Evolutionary conservation across 2,329 filamentous ascomycete species (phyloP), one percentile per base, ranked within the genome.

Genomic region (Fusarium tupiense): DNA sequence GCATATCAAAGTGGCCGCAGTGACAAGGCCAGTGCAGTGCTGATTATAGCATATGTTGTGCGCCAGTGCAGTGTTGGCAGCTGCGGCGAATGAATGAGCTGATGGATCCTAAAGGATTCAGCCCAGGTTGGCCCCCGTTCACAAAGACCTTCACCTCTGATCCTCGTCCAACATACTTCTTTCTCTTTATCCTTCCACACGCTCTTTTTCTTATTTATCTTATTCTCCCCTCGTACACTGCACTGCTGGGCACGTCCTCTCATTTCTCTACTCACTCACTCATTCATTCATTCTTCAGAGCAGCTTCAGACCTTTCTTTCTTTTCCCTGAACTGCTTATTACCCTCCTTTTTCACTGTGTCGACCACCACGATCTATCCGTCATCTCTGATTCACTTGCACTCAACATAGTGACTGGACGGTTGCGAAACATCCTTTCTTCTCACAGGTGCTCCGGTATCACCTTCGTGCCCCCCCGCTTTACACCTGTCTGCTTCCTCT

Each of bases 241-340:
- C 67, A 71, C 71, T 74, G 82, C 80, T 82, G 79, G 80, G 79
- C 81, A 82, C 78, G 75, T 82, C 77, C 81, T 79, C 73, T 82
- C 80, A 66, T 82, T 67, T 44, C 53, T 77, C 35, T 40, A 61
- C 41, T 52, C 19, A 67, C 41, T 52, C 19, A 67, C 37, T 61
- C 54, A 58, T 47, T 69, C 41, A 69, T 69, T 66, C 41, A 69
- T 70, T 66, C 68, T 68, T 52, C 49, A 58, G 66, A 71, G 50
- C 75, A 74, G 76, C 50, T 67, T 59, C 62, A 61, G 67, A 72
- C 72, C 70, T 40, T 64, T 70, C 66, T 12, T 50, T 70, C 66
- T 12, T 50, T 70, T 70, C 46, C 44, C 66, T 64, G 63, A 74
- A 71, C 74, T 79, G 75, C 78, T 79, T 79, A 73, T 75, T 80